Conservation (phyloP, 2,329 filamentous ascomycete species). For the Fusarium papillatum region DNA sequence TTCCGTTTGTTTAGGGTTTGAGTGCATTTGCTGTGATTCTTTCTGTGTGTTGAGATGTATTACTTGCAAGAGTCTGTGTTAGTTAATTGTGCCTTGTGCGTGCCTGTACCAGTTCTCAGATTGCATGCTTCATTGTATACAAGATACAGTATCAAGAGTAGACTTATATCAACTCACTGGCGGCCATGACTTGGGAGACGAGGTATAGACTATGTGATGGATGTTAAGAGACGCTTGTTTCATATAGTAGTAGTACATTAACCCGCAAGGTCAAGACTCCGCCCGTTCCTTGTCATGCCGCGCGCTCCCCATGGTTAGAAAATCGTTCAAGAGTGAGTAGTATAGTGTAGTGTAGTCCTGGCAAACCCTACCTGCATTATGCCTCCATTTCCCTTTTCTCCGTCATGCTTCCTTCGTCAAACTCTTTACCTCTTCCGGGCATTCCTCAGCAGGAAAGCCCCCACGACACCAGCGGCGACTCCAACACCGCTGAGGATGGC, state of each 20-base stretch:
- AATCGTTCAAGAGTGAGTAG: slow-evolving; percentile 27
- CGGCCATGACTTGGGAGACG: not conserved
- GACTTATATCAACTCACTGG: not conserved
- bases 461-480: slow-evolving; percentile 92
- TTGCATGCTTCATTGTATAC: not conserved
- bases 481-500: slow-evolving; percentile 95
- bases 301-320: slow-evolving; percentile 21
- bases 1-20: slow-evolving; percentile 40
- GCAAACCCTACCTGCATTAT: slow-evolving; percentile 21
- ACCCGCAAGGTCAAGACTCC: slow-evolving; percentile 36
- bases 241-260: slow-evolving; percentile 40
- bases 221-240: slow-evolving; percentile 33
- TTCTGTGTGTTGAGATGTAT: not conserved
- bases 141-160: not conserved
- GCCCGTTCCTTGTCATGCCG: slow-evolving; percentile 15
- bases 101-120: not conserved
- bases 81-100: slow-evolving; percentile 10
- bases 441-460: slow-evolving; percentile 87
- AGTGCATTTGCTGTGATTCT: not conserved
- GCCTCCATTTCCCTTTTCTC: not conserved
- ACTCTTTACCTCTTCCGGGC: slow-evolving; percentile 68
- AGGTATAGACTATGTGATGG: slow-evolving; percentile 11
- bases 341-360: slow-evolving; percentile 25
- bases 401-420: not conserved
- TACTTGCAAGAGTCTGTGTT: not conserved